These are phyloP conservation scores for Trichoderma sp. DNA, from an alignment of 2,329 filamentous ascomycete genomes.

Conservation along the genomic window DNA sequence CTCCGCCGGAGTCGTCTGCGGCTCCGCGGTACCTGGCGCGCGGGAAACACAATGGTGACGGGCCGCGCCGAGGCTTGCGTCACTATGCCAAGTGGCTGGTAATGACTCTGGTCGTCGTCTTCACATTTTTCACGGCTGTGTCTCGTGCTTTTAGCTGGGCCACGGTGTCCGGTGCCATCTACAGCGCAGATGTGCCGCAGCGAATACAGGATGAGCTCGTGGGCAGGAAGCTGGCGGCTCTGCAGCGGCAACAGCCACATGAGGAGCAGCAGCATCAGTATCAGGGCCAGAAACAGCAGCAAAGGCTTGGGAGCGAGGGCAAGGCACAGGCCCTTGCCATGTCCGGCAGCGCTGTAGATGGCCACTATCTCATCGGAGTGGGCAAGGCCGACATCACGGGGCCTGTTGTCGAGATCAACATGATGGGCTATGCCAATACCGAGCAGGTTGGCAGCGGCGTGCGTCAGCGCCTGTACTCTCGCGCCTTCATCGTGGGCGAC, in stretches of 20 bases:
- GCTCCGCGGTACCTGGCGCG: not conserved
- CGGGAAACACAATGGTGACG: not conserved
- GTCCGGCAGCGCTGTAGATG: constrained; percentile 3
- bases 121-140: constrained; percentile 21
- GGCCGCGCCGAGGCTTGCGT: not conserved
- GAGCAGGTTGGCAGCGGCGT: constrained; percentile 79
- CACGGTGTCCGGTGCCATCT: constrained; percentile 18
- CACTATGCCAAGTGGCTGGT: not conserved
- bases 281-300: not conserved
- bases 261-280: not conserved
- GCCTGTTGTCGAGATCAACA: constrained; percentile 82
- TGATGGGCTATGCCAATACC: constrained; percentile 83
- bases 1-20: not conserved
- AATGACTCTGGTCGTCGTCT: constrained; percentile 21
- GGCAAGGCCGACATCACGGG: constrained; percentile 59
- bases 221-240: not conserved
- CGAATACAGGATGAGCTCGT: not conserved
- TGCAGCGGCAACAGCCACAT: not conserved
- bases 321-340: not conserved
- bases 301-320: not conserved
- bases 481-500: constrained; percentile 82
- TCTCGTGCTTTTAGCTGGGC: constrained; percentile 21
- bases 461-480: constrained; percentile 79
- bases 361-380: constrained; percentile 48
- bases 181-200: not conserved